A percentile compares a stretch with the other conserved stretches of the same genome.
phyloP scores from a whole-genome alignment of 495 filamentous ascomycete species.

The Hypoxylon perforatum region DNA sequence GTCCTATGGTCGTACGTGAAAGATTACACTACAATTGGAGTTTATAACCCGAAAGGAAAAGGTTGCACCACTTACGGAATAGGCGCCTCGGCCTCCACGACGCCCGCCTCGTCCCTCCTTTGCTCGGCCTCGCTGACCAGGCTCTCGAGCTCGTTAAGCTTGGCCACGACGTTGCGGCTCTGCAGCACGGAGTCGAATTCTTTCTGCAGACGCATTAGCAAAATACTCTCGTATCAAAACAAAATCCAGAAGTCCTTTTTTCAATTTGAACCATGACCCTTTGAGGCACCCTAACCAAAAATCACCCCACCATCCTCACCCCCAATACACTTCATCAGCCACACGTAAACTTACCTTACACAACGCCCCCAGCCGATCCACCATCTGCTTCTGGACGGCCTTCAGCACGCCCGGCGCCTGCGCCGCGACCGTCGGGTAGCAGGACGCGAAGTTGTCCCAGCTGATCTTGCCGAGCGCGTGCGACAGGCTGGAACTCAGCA shows the following conservation, averaged over 20 bases:
- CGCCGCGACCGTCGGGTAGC: conserved; percentile 85
- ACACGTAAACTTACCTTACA: conserved; percentile 56
- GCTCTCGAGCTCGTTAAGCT: conserved; percentile 84
- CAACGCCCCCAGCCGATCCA: conserved; percentile 70
- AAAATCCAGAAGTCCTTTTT: neutral
- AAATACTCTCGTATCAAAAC: neutral
- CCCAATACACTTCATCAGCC: no score
- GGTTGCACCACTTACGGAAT: conserved; percentile 57
- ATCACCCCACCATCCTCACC: neutral
- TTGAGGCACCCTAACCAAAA: neutral
- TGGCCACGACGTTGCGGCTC: conserved; percentile 74
- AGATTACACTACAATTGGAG: neutral
- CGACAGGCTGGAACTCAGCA: conserved; percentile 75
- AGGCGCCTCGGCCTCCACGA: conserved; percentile 44
- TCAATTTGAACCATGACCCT: neutral
- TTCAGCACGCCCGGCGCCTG: conserved; percentile 74
- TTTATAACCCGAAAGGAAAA: conserved; percentile 31
- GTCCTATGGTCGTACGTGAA: conserved; percentile 59
- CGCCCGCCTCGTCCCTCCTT: conserved; percentile 60
- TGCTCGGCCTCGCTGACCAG: conserved; percentile 76
- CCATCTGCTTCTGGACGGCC: conserved; percentile 76
- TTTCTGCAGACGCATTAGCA: conserved; percentile 48
- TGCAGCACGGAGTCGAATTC: conserved; percentile 84
- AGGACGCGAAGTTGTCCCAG: conserved; percentile 82
- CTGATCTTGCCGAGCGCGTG: conserved; percentile 78